Evolutionary conservation across 345 rosid species (phyloP).

Genomic region (Bruguiera gymnorhiza): DNA sequence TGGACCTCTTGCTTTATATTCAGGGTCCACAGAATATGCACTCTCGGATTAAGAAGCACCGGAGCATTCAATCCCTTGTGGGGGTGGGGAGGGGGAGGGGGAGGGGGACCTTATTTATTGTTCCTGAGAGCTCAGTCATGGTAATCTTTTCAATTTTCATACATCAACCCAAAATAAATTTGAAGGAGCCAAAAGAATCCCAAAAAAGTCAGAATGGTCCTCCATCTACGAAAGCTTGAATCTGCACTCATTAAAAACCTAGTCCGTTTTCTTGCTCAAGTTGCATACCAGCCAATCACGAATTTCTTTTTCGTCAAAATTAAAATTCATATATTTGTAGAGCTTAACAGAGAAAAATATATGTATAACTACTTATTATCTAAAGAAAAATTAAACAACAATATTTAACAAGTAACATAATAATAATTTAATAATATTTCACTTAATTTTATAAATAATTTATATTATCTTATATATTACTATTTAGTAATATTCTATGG

Average conservation of each 20-base stretch:
- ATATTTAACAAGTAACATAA: too few relatives aligned
- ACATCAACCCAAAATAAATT: background rate
- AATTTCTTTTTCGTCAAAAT: background rate
- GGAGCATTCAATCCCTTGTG: background rate
- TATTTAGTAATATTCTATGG: too few relatives aligned
- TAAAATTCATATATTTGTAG: too few relatives aligned
- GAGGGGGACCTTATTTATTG: conserved; percentile 18
- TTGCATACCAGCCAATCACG: background rate
- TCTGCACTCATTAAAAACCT: background rate
- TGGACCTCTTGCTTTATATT: conserved; percentile 15
- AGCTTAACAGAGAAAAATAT: too few relatives aligned
- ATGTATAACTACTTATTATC: too few relatives aligned
- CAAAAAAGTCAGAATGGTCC: conserved; percentile 17
- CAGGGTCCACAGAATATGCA: conserved; percentile 31
- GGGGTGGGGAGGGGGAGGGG: too few relatives aligned
- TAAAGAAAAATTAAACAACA: too few relatives aligned
- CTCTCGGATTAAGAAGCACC: background rate
- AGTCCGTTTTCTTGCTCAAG: background rate
- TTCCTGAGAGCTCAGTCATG: conserved; percentile 19
- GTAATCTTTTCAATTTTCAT: conserved; percentile 11
- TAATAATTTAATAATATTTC: too few relatives aligned
- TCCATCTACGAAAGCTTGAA: conserved; percentile 1
- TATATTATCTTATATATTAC: too few relatives aligned
- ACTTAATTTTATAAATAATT: too few relatives aligned
- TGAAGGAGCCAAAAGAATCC: background rate